A percentile compares a stretch with the other conserved stretches of the same genome.
Conservation (phyloP, 352 stramenopile species). For the Thalassiosira hispida region DNA sequence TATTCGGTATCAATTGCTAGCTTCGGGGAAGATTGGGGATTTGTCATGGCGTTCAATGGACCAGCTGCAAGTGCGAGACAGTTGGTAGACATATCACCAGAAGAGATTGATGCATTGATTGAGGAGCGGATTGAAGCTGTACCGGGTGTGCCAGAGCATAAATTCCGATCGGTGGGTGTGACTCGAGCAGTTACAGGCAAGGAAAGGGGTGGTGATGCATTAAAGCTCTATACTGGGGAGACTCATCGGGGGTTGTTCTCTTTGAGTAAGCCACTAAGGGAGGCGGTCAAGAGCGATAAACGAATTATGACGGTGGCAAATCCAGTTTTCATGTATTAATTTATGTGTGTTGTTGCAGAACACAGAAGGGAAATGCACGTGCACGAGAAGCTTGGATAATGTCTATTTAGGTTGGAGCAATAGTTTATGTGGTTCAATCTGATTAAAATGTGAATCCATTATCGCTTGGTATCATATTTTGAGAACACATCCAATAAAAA, state of each 20-base stretch:
- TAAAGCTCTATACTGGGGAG: slow-evolving; percentile 92
- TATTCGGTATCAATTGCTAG: slow-evolving; percentile 92
- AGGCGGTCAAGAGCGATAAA: slow-evolving; percentile 88
- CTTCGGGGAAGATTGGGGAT: slow-evolving; percentile 94
- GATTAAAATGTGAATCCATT: too few relatives aligned
- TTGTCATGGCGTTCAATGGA: slow-evolving; percentile 89
- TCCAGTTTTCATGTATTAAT: slow-evolving; percentile 95
- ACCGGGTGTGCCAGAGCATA: slow-evolving; percentile 33
- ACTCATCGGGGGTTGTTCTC: slow-evolving; percentile 91
- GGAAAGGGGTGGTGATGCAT: slow-evolving; percentile 59
- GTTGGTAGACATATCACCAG: slow-evolving; percentile 38
- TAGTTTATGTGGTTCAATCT: slow-evolving; percentile 7
- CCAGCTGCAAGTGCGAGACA: not conserved
- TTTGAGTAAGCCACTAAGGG: slow-evolving; percentile 90
- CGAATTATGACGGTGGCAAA: slow-evolving; percentile 95
- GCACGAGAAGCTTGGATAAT: not conserved
- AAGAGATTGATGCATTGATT: slow-evolving; percentile 70
- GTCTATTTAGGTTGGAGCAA: not conserved
- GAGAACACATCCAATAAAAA: too few relatives aligned
- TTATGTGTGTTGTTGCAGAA: not conserved
- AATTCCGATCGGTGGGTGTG: not conserved
- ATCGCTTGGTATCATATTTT: too few relatives aligned
- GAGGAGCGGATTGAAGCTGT: slow-evolving; percentile 77
- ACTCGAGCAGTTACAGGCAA: not conserved
- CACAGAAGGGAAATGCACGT: not conserved